These are phyloP conservation scores for Pseudocercospora musae DNA, from an alignment of 2,329 filamentous ascomycete species.

Conservation along the genomic window DNA sequence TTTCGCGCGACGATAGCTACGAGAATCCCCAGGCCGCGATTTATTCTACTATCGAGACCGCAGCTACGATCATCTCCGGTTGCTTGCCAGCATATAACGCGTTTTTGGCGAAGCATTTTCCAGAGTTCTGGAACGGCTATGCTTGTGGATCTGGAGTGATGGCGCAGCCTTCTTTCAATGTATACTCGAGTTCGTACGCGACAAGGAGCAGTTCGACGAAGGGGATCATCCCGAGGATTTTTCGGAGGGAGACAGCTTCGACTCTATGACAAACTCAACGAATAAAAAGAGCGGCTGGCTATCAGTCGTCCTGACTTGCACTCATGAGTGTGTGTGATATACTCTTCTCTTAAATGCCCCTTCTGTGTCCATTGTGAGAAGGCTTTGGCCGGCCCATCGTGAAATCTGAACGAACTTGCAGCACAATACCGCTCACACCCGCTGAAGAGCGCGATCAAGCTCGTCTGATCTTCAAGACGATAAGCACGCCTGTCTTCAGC, in stretches of 20 bases:
- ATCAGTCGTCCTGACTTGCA: too few species aligned
- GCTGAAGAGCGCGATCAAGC: too few species aligned
- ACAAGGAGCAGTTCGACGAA: not conserved
- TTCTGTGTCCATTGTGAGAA: too few species aligned
- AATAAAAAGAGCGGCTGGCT: too few species aligned
- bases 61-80: not conserved
- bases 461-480: too few species aligned
- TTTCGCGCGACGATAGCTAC: not conserved
- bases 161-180: not conserved
- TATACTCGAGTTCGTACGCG: not conserved
- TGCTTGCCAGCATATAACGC: not conserved
- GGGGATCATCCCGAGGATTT: not conserved
- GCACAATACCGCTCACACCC: too few species aligned
- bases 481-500: too few species aligned
- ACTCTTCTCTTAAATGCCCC: too few species aligned
- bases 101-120: slow-evolving; percentile 1
- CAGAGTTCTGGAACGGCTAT: not conserved
- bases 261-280: too few species aligned
- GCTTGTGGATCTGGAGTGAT: not conserved
- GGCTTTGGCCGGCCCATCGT: too few species aligned
- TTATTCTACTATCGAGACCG: not conserved
- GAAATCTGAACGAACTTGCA: too few species aligned
- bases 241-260: not conserved
- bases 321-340: too few species aligned
- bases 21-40: not conserved